Percentiles rank a stretch among this genome's conserved stretches.
phyloP scores from a whole-genome alignment of 495 filamentous ascomycete genomes.

The Echria macrotheca region DNA sequence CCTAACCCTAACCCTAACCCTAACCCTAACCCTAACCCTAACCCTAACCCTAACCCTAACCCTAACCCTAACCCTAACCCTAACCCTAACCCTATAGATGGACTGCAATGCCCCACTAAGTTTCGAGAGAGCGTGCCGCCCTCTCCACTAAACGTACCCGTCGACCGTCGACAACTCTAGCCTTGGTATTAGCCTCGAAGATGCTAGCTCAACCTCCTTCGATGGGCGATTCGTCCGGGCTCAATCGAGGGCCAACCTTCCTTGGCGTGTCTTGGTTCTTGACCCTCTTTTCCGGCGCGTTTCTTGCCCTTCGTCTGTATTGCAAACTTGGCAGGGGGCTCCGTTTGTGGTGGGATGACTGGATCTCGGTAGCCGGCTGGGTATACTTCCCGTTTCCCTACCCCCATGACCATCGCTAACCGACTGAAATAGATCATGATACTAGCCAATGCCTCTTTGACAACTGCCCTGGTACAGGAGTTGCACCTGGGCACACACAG shows the following conservation, averaged over 20 bases:
- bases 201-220: too few species aligned
- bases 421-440: neutral
- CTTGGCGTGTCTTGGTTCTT: neutral
- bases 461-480: neutral
- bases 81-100: too few species aligned
- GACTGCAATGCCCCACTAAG: too few species aligned
- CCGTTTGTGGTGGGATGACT: constrained; percentile 4
- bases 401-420: neutral
- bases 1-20: too few species aligned
- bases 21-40: too few species aligned
- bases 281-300: neutral
- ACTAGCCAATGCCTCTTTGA: neutral
- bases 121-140: too few species aligned
- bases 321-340: neutral
- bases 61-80: too few species aligned
- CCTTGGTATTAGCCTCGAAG: too few species aligned
- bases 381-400: neutral
- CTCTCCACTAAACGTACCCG: too few species aligned
- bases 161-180: too few species aligned
- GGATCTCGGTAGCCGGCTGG: neutral
- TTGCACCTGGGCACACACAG: neutral
- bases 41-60: too few species aligned
- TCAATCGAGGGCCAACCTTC: neutral
- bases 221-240: too few species aligned
- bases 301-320: neutral